Base-by-base conservation (phyloP, 805 yeast species). In the Ogataea siamensis region DNA sequence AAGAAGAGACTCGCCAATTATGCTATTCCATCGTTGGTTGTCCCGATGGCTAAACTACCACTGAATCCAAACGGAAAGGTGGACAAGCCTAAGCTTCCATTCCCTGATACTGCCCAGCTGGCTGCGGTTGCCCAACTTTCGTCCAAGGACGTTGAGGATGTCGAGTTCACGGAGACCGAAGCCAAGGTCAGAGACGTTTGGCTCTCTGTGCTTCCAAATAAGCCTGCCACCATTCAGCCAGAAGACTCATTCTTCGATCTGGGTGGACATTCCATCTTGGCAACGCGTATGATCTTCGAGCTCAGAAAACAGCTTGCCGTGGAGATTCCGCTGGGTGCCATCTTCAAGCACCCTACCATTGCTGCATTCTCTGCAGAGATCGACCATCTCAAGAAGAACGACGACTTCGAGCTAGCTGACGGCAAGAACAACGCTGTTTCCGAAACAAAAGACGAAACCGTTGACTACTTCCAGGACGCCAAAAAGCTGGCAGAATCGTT, bases 11-110 rank as follows among this genome's bases (percentile, higher is more conserved):
- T 93, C 42, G 97, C 99, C 0, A 73, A 84, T 10, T 93, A 93
- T 60, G 96, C 99, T 12, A 82, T 93, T 32, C 99, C 99, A 30
- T 74, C 96, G 1, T 70, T 91, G 23, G 80, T 93, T 54, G 91
- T 93, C 34, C 97, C 97, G 11, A 71, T 94, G 68, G 71, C 75
- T 17, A 81, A 79, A 53, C 66, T 93, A 58, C 99, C 99, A 17
- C 71, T 93, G 64, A 93, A 93, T 65, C 99, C 99, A 43, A 93
- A 93, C 61, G 99, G 99, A 53, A 93, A 93, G 64, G 87, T 93
- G 42, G 99, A 93, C 67, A 93, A 93, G 68, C 98, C 98, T 24
- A 88, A 91, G 55, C 69, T 93, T 45, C 98, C 96, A 31, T 87
- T 85, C 76, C 99, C 99, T 38, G 87, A 87, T 40, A 74, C 85